Conservation (phyloP, 148 eudicot species). For the Fallopia convolvulus region DNA sequence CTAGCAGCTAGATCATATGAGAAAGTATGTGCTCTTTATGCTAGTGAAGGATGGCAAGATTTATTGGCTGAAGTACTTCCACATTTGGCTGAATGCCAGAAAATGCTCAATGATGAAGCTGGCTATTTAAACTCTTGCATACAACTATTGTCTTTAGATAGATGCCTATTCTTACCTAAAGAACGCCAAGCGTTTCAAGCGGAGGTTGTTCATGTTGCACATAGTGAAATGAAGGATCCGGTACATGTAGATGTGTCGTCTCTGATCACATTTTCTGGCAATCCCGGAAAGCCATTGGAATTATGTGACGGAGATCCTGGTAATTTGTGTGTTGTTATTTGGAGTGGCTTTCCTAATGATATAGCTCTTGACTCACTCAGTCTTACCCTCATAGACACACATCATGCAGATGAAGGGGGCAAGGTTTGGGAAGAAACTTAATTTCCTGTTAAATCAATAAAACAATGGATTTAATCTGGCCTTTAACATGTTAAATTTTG, state of each 20-base stretch:
- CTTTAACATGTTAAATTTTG: background rate
- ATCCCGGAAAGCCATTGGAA: conserved; percentile 73
- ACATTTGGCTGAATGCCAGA: conserved; percentile 91
- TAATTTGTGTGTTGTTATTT: conserved; percentile 58
- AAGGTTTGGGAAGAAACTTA: conserved; percentile 29
- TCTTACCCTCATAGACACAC: conserved; percentile 77
- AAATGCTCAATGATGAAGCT: conserved; percentile 82
- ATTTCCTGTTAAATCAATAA: too few species aligned
- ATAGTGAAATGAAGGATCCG: conserved; percentile 85
- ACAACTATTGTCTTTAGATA: conserved; percentile 79
- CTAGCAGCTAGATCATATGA: conserved; percentile 83
- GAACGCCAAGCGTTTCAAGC: conserved; percentile 87
- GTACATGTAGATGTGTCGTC: conserved; percentile 95
- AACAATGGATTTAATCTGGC: background rate
- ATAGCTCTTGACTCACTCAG: conserved; percentile 87
- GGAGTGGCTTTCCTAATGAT: conserved; percentile 99
- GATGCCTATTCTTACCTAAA: conserved; percentile 66
- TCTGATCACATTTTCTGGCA: conserved; percentile 84
- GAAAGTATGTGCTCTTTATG: conserved; percentile 94
- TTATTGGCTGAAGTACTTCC: conserved; percentile 95
- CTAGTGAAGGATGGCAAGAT: conserved; percentile 98
- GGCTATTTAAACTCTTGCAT: conserved; percentile 92
- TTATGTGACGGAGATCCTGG: conserved; percentile 98
- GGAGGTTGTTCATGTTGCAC: conserved; percentile 79
- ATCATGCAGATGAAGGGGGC: conserved; percentile 89